Evolutionary conservation across 768 basidiomycete species (phyloP).

Genomic region (Tulasnella sp.): DNA sequence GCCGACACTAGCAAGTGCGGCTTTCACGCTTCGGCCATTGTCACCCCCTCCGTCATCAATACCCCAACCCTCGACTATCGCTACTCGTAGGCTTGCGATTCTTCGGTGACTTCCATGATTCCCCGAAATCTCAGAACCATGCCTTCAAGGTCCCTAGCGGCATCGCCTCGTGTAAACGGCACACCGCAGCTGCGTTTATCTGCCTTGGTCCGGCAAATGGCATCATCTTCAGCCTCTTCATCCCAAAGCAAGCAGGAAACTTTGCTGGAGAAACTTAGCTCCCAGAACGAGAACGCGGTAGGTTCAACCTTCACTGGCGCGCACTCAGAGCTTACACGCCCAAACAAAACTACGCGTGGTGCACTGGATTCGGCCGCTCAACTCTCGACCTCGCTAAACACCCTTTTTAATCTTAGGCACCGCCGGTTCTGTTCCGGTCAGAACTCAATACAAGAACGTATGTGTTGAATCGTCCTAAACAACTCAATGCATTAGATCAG

Average conservation of each 20-base stretch:
- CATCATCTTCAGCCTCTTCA: slow-evolving; percentile 12
- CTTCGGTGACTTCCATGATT: slow-evolving; percentile 23
- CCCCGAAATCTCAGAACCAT: slow-evolving; percentile 22
- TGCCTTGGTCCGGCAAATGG: slow-evolving; percentile 19
- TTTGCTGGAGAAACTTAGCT: slow-evolving; percentile 18
- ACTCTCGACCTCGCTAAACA: slow-evolving; percentile 13
- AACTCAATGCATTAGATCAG: slow-evolving; percentile 77
- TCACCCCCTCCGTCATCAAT: background rate
- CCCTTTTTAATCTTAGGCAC: slow-evolving; percentile 29
- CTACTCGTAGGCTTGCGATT: background rate
- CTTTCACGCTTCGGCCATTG: slow-evolving; percentile 2
- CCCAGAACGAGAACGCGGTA: slow-evolving; percentile 25
- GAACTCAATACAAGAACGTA: slow-evolving; percentile 61
- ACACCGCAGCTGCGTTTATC: slow-evolving; percentile 25
- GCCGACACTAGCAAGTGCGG: background rate
- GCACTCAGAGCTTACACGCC: slow-evolving; percentile 5
- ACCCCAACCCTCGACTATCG: background rate
- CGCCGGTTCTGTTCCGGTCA: slow-evolving; percentile 65
- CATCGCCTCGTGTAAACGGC: slow-evolving; percentile 25
- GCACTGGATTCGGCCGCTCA: background rate
- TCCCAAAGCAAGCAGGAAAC: slow-evolving; percentile 14
- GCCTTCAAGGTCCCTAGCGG: slow-evolving; percentile 17
- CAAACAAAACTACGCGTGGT: slow-evolving; percentile 4
- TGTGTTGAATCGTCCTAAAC: slow-evolving; percentile 71
- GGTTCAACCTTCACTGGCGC: slow-evolving; percentile 26